Evolutionary conservation across 768 basidiomycete genomes (phyloP), one percentile per base, ranked within the genome.

Genomic region (Ephemerocybe angulata): DNA sequence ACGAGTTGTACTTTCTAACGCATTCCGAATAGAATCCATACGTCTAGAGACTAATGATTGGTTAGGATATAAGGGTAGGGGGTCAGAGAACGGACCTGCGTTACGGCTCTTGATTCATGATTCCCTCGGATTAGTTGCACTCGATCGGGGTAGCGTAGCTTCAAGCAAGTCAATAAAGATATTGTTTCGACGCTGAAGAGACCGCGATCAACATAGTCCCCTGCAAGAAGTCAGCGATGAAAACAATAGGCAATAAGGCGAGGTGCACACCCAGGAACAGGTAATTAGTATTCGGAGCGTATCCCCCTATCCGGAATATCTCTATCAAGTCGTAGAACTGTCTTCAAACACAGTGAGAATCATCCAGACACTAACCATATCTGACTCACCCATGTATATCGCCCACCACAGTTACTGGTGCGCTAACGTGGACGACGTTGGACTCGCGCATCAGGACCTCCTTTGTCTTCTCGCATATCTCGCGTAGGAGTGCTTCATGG

Each of bases 1-100:
- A 86, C 2, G 91, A 88, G 52, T 94, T 95, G 63, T 99, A 99
- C 73, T 99, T 99, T 38, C 95, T 83, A 21, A 96, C 86, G 65
- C 97, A 98, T 78, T 99, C 97, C 33, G 93, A 90, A 72, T 99
- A 99, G 76, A 99, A 99, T 12, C 97, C 97, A 66, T 98, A 99
- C 22, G 93, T 95, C 95, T 98, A 68, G 54, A 49, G 58, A 51
- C 29, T 19, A 35, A 31, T 4, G 54, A 60, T 54, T 53, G 67
- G 68, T 69, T 65, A 69, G 60, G 63, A 59, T 55, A 53, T 58
- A 53, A 47, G 55, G 47, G 53, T 50, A 12, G 13, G 24, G 40
- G 15, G 28, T 13, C 40, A 11, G 57, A 52, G 60, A 61, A 58
- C 59, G 55, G 54, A 93, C 95, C 79, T 98, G 97, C 0, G 97